A percentile compares a stretch with the other conserved stretches of the same genome.
phyloP scores from a whole-genome alignment of 805 yeast species.

The Starmerella bombicola region DNA sequence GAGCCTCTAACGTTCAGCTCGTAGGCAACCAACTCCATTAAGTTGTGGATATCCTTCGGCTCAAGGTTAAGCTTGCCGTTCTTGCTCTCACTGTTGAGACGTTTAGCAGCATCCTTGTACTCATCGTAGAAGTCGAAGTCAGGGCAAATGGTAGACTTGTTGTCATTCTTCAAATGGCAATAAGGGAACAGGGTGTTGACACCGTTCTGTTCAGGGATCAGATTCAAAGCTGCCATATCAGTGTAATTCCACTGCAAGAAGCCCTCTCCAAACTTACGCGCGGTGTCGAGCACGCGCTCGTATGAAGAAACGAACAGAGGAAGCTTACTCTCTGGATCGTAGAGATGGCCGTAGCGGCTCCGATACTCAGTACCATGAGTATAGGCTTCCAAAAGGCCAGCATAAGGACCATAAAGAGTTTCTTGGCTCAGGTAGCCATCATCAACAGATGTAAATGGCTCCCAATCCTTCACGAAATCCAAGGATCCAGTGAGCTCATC shows the following conservation, averaged over 20 bases:
- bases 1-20: constrained; percentile 39
- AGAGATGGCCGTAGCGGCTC: constrained; percentile 39
- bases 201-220: constrained; percentile 22
- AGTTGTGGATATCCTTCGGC: constrained; percentile 31
- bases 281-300: constrained; percentile 33
- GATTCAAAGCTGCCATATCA: constrained; percentile 20
- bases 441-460: constrained; percentile 30
- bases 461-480: constrained; percentile 38
- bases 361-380: constrained; percentile 41
- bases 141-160: constrained; percentile 3
- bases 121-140: constrained; percentile 8
- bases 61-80: constrained; percentile 30
- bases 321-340: constrained; percentile 29
- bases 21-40: constrained; percentile 37
- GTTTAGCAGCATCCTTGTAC: constrained; percentile 19
- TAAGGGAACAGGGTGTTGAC: constrained; percentile 21
- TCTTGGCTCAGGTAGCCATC: constrained; percentile 39
- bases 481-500: constrained; percentile 32
- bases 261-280: constrained; percentile 25
- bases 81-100: constrained; percentile 22
- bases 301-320: constrained; percentile 46
- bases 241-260: constrained; percentile 24
- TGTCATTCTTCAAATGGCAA: constrained; percentile 23
- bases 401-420: constrained; percentile 39
- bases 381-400: constrained; percentile 41